Base-by-base conservation (phyloP, 2,329 filamentous ascomycete species). In the Fusarium heterosporum region DNA sequence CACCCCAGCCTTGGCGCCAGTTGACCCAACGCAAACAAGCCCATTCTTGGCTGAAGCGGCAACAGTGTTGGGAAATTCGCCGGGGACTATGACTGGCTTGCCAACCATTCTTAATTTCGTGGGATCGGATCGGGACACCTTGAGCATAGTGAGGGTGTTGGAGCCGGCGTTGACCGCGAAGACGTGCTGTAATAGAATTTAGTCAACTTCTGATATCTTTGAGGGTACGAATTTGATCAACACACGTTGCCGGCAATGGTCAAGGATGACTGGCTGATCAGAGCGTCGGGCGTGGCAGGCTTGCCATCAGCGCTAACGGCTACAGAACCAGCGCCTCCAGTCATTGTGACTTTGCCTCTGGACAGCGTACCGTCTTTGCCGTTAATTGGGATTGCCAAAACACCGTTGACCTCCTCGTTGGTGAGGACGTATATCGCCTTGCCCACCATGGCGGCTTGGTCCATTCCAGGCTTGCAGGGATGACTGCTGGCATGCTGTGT, bases 361-460 rank as follows among this genome's bases (percentile, higher is more conserved):
- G 77, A 79, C 0, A 89, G 76, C 16, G 75, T 80, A 0, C 87
- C 86, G 54, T 86, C 76, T 0, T 64, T 43, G 0, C 72, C 76
- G 32, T 22, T 6, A 22, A 88, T 80, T 0, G 81, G 80, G 2
- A 89, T 53, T 0, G 85, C 81, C 2, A 87, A 77, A 3, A 89
- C 78, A 0, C 79, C 73, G 52, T 88, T 86, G 11, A 69, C 62
- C 1, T 79, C 66, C 4, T 84, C 79, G 66, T 89, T 90, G 34
- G 82, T 86, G 38, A 87, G 75, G 53, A 88, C 75, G 73, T 89
- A 89, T 17, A 88, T 70, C 0, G 85, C 85, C 70, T 83, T 84
- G 16, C 29, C 45, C n/a, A 10, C 41, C 11, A 42, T 28, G 1
- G 39, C 45, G 8, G 34, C 56, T 8, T 14, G 43, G 12, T 55